Evolutionary conservation across 495 filamentous ascomycete genomes (phyloP).

Genomic region (Talaromyces liani): DNA sequence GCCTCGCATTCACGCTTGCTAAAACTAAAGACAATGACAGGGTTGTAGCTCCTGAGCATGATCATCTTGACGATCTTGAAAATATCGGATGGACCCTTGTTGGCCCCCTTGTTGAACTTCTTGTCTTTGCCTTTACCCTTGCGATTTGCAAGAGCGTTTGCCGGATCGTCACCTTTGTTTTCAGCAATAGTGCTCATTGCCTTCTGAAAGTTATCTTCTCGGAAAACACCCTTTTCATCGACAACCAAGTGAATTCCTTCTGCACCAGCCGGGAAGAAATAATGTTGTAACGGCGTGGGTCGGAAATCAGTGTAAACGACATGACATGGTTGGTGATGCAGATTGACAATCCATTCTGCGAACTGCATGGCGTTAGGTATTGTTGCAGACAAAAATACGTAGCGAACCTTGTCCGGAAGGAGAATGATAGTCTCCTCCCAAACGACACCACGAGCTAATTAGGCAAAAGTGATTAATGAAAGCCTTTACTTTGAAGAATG

Average conservation of each 20-base stretch:
- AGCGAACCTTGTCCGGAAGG: conserved; percentile 93
- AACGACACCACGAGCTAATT: conserved; percentile 74
- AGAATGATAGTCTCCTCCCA: conserved; percentile 99
- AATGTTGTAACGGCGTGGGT: conserved; percentile 92
- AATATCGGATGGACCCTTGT: conserved; percentile 70
- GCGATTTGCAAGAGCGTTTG: conserved; percentile 65
- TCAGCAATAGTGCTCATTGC: conserved; percentile 87
- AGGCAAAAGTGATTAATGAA: conserved; percentile 8
- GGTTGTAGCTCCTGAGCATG: conserved; percentile 90
- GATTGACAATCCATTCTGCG: conserved; percentile 97
- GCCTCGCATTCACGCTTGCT: conserved; percentile 93
- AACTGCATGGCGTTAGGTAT: conserved; percentile 99
- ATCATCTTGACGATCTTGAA: conserved; percentile 98
- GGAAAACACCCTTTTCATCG: conserved; percentile 90
- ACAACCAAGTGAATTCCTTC: conserved; percentile 93
- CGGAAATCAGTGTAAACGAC: conserved; percentile 98
- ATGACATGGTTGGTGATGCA: conserved; percentile 92
- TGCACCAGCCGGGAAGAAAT: conserved; percentile 90
- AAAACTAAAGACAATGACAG: conserved; percentile 98
- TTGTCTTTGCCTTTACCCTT: conserved; percentile 88
- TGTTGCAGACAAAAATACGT: conserved; percentile 97
- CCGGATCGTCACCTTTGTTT: conserved; percentile 76
- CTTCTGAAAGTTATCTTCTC: conserved; percentile 93
- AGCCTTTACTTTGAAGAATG: neutral
- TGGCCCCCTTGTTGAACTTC: conserved; percentile 79